Evolutionary conservation across 2,329 filamentous ascomycete species (phyloP), one percentile per base, ranked within the genome.

Genomic region (Pseudogymnoascus pannorum): DNA sequence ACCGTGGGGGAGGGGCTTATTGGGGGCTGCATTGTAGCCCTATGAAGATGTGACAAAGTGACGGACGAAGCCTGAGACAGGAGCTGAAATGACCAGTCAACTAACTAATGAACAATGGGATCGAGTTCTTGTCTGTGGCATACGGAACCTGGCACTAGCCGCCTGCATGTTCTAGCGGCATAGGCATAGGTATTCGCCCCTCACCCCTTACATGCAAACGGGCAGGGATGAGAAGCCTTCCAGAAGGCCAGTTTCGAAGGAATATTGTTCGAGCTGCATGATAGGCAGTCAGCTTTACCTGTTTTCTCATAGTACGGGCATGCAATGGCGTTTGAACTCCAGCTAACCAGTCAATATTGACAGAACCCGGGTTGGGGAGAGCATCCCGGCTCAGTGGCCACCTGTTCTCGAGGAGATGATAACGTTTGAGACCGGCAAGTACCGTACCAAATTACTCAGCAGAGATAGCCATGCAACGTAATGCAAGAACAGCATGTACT

Each of bases 21-120:
- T 54, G 48, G 31, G 48, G n/a, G 48, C 11, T 14, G 26, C 11
- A 54, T 54, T 14, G 26, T 20, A 31, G 14, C 9, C 16, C 26
- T 31, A 20, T 54, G 48, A 54, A 54, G 48, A 54, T 54, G 26
- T 54, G 48, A 54, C 31, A 31, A n/a, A 54, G 48, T 31, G 24
- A 54, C 5, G 24, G n/a, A 5, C n/a, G 26, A 54, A 31, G 16
- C 18, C 5, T 18, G n/a, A 54, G 48, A 31, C n/a, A 20, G 16
- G n/a, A 54, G 48, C 26, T 54, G 48, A 54, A 54, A 11, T 54
- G 48, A 54, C 48, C 48, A 18, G 48, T 54, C 26, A 20, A 31
- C 26, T 54, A 12, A 54, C n/a, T 54, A 31, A 5, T 31, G 26
- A 20, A 31, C n/a, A 54, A 54, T 54, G 26, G 24, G 24, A 54